Conservation (phyloP, 306 rosid genomes). For the Prunus salicina region DNA sequence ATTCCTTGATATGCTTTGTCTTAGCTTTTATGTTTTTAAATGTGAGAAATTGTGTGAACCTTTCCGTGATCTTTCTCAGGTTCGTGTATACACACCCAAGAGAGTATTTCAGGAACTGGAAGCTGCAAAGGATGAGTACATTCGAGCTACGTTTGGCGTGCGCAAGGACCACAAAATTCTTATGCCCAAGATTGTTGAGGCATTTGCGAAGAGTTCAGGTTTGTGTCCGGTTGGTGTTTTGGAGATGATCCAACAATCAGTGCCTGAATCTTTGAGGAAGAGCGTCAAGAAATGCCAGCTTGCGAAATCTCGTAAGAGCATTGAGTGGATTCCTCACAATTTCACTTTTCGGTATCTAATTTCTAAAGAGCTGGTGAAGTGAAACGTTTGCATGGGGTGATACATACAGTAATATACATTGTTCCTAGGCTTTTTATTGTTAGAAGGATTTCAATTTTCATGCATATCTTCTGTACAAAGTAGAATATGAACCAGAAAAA, state of each 20-base stretch:
- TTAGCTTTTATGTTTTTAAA: not conserved
- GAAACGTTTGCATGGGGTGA: conserved; percentile 26
- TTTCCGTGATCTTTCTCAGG: conserved; percentile 35
- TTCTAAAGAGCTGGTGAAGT: conserved; percentile 74
- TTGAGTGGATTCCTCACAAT: conserved; percentile 81
- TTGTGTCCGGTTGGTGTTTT: conserved; percentile 54
- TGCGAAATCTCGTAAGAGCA: conserved; percentile 61
- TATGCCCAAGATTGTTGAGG: conserved; percentile 75
- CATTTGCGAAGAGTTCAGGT: conserved; percentile 67
- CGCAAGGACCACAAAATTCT: conserved; percentile 73
- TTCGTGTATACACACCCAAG: conserved; percentile 74
- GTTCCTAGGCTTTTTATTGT: conserved; percentile 10
- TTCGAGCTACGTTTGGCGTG: conserved; percentile 78
- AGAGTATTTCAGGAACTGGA: conserved; percentile 67
- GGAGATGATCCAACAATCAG: conserved; percentile 66
- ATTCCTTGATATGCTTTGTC: not conserved
- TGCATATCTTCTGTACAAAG: conserved; percentile 56
- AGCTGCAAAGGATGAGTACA: conserved; percentile 69
- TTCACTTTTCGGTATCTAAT: conserved; percentile 81
- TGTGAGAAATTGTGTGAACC: not conserved
- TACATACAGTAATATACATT: conserved; percentile 16
- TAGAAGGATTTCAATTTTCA: not conserved
- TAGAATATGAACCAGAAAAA: conserved; percentile 15
- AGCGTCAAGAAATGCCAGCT: conserved; percentile 49
- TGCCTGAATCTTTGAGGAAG: conserved; percentile 77